These are phyloP conservation scores for Escovopsis sp. DNA, from an alignment of 2,329 filamentous ascomycete species.

Conservation along the genomic window DNA sequence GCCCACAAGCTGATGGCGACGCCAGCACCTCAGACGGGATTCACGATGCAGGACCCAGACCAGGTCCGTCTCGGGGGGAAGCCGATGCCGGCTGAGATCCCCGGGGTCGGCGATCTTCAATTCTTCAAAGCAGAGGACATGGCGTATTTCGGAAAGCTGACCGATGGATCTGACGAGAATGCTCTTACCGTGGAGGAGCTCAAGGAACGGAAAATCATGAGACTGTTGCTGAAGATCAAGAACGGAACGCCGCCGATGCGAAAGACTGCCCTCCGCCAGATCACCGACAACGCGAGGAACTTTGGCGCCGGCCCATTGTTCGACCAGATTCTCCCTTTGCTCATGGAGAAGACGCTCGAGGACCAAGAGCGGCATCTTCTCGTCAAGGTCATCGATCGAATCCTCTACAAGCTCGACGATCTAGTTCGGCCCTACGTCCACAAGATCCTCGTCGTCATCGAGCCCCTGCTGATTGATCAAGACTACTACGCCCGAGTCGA, in stretches of 20 bases:
- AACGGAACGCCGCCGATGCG: slow-evolving; percentile 97
- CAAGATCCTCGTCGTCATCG: slow-evolving; percentile 97
- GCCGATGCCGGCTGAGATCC: slow-evolving; percentile 87
- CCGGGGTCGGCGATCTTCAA: slow-evolving; percentile 86
- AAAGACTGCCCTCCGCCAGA: slow-evolving; percentile 91
- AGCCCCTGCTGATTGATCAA: slow-evolving; percentile 96
- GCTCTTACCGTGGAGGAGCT: slow-evolving; percentile 84
- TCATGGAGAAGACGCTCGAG: slow-evolving; percentile 97
- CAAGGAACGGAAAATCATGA: slow-evolving; percentile 98
- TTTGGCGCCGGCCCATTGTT: slow-evolving; percentile 91
- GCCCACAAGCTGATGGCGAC: slow-evolving; percentile 63
- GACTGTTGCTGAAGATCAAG: slow-evolving; percentile 92
- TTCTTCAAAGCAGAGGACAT: slow-evolving; percentile 99
- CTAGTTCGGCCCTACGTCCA: slow-evolving; percentile 92
- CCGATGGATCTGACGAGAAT: slow-evolving; percentile 87
- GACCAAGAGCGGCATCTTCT: slow-evolving; percentile 96
- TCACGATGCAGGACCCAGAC: slow-evolving; percentile 95
- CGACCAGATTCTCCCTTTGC: slow-evolving; percentile 87
- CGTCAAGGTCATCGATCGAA: slow-evolving; percentile 97
- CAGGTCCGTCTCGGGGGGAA: slow-evolving; percentile 71
- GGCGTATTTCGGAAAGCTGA: slow-evolving; percentile 95
- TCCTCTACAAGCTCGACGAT: slow-evolving; percentile 96
- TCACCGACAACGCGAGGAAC: slow-evolving; percentile 92
- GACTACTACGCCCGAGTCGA: slow-evolving; percentile 98
- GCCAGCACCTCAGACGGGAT: slow-evolving; percentile 63